A percentile compares a stretch with the other conserved stretches of the same genome.
phyloP scores from a whole-genome alignment of 352 stramenopile species.

The Phytophthora foliorum region DNA sequence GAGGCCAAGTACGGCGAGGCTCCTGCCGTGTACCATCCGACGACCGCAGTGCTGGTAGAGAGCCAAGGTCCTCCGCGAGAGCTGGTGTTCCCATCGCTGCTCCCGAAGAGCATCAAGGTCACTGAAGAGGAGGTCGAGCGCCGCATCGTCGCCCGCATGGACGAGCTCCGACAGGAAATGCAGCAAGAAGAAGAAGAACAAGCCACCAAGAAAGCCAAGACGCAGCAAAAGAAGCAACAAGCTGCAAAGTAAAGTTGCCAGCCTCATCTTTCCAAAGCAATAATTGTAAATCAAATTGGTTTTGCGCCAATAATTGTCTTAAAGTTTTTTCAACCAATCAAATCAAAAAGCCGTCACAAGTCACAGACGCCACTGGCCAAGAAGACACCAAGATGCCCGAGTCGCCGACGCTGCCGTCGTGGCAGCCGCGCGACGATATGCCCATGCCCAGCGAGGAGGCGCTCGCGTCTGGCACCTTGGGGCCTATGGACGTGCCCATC shows the following conservation, averaged over 20 bases:
- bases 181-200: conserved; percentile 33
- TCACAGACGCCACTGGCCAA: conserved; percentile 23
- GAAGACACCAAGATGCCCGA: background rate
- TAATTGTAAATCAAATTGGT: conserved; percentile 8
- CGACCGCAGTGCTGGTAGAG: conserved; percentile 68
- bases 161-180: conserved; percentile 64
- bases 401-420: background rate
- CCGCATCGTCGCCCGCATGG: conserved; percentile 76
- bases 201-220: conserved; percentile 8
- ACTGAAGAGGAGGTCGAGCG: conserved; percentile 83
- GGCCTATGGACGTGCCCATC: conserved; percentile 25
- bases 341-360: conserved; percentile 18
- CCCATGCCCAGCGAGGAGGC: conserved; percentile 3
- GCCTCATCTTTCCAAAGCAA: conserved; percentile 1
- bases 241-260: conserved; percentile 12
- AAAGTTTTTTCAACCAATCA: background rate
- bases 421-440: conserved; percentile 5
- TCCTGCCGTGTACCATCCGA: conserved; percentile 70
- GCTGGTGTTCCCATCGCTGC: conserved; percentile 76
- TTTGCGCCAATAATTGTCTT: background rate
- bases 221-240: conserved; percentile 1
- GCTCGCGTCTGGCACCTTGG: conserved; percentile 11
- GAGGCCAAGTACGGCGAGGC: conserved; percentile 81
- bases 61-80: conserved; percentile 62
- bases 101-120: conserved; percentile 76